Evolutionary conservation across 1,139 yeast species (phyloP).

Genomic region (Scheffersomyces segobiensis): DNA sequence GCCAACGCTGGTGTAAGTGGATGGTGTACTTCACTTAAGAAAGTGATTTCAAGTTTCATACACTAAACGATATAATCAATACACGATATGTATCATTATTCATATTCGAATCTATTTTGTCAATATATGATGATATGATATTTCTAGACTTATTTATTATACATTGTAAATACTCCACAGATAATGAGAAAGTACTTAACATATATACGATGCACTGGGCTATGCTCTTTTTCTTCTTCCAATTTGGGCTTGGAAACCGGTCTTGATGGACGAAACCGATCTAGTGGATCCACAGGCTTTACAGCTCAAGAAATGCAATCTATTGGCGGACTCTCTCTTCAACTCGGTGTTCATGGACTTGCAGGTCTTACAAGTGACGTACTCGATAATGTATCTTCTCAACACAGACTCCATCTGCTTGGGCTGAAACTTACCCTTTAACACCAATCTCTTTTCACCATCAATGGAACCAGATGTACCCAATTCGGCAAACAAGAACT

Average conservation of each 20-base stretch:
- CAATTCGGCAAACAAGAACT: slow-evolving; percentile 94
- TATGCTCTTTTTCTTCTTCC: slow-evolving; percentile 68
- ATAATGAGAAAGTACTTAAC: slow-evolving; percentile 1
- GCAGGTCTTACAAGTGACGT: slow-evolving; percentile 98
- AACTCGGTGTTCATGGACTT: slow-evolving; percentile 95
- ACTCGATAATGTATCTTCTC: slow-evolving; percentile 94
- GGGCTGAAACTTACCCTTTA: slow-evolving; percentile 97
- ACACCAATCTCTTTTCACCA: slow-evolving; percentile 93
- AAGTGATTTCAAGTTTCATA: slow-evolving; percentile 38
- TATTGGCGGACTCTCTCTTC: slow-evolving; percentile 92
- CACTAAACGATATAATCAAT: not conserved
- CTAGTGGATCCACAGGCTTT: slow-evolving; percentile 97
- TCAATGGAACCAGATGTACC: slow-evolving; percentile 99
- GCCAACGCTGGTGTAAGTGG: slow-evolving; percentile 50
- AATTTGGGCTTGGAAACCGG: slow-evolving; percentile 98
- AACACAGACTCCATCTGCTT: slow-evolving; percentile 95
- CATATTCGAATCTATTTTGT: slow-evolving; percentile 3
- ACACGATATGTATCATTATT: not conserved
- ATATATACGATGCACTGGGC: slow-evolving; percentile 6
- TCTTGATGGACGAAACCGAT: slow-evolving; percentile 95
- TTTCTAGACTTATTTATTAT: slow-evolving; percentile 7
- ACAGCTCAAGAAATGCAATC: slow-evolving; percentile 97
- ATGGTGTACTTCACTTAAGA: slow-evolving; percentile 60
- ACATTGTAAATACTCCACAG: slow-evolving; percentile 6
- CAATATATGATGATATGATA: slow-evolving; percentile 5